A percentile compares a stretch with the other conserved stretches of the same genome.
These are phyloP conservation scores for Fusarium sp. DNA, from an alignment of 2,329 filamentous ascomycete species.

Conservation along the genomic window DNA sequence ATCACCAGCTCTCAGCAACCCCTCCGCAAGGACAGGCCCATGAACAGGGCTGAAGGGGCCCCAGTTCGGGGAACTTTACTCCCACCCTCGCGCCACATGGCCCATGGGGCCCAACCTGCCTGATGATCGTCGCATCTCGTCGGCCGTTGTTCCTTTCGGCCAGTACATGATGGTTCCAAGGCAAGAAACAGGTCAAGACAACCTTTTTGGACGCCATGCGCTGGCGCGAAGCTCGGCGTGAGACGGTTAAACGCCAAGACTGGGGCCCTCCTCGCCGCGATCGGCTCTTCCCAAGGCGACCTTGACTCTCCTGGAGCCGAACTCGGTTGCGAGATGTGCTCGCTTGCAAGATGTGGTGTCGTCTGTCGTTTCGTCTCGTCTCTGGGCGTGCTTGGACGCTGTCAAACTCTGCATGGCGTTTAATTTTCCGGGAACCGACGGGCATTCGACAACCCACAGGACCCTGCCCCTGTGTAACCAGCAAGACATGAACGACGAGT, in stretches of 20 bases:
- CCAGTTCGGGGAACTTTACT: not conserved
- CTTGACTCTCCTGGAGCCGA: not conserved
- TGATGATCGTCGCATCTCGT: not conserved
- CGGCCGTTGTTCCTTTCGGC: not conserved
- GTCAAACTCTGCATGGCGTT: not conserved
- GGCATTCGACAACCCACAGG: not conserved
- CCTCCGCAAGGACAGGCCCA: conserved; percentile 2
- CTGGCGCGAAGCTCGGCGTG: not conserved
- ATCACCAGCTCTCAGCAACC: not conserved
- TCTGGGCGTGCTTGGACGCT: not conserved
- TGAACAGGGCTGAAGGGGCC: conserved; percentile 4
- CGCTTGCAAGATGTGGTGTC: not conserved
- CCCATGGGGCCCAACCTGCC: not conserved
- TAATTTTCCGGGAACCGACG: not conserved
- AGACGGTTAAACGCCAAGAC: not conserved
- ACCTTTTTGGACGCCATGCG: not conserved
- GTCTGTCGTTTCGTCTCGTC: not conserved
- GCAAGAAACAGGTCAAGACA: not conserved
- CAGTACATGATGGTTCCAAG: not conserved
- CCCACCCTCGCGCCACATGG: not conserved
- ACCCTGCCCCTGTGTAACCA: not conserved
- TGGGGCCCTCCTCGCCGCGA: not conserved
- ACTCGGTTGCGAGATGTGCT: not conserved
- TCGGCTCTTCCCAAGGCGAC: not conserved
- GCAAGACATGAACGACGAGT: not conserved